Evolutionary conservation across 73 alveolate species (phyloP), one percentile per base, ranked within the genome.

Genomic region (Tetrahymena malaccensis): DNA sequence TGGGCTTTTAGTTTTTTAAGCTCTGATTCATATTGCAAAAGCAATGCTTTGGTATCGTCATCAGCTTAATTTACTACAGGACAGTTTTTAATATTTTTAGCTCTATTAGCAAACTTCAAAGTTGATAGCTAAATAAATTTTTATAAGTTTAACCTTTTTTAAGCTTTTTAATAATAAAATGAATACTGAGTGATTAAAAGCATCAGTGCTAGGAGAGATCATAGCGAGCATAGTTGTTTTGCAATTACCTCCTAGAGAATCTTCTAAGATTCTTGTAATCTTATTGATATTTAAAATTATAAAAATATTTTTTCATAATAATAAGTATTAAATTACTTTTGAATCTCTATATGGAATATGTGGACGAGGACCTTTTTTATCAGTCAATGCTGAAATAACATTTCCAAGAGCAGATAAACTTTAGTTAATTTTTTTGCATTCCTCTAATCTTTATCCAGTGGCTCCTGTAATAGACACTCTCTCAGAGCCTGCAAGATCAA

Each of bases 21-120:
- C 93, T 99, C 99, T 13, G 96, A 97, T 97, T 99, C 99, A 97
- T 99, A 99, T 96, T 98, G 97, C 93, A 99, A 94, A 34, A 99
- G 97, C 34, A 99, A 97, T 35, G 99, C 99, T 94, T 99, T 97
- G 95, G 98, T 96, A 96, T 99, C 99, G 6, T 99, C 98, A 96
- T 99, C 99, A 94, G 89, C 89, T 70, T 97, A 99, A 96, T 98
- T 98, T 35, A 98, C 98, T 85, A 97, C 97, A 15, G 99, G 99
- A 27, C 99, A 96, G 94, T 98, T 99, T 97, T 98, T 98, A 40
- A 99, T 99, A 94, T 98, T 98, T 97, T 99, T 99, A 38, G 99
- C 99, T 94, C 99, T 97, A 94, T 98, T 99, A 22, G 99, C 99
- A 94, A 99, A 99, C 95, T 99, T 98, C 58, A 99, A 97, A 34